These are phyloP conservation scores for Ceratopteris richardii DNA, from an alignment of 75 land plant species.

Conservation along the genomic window DNA sequence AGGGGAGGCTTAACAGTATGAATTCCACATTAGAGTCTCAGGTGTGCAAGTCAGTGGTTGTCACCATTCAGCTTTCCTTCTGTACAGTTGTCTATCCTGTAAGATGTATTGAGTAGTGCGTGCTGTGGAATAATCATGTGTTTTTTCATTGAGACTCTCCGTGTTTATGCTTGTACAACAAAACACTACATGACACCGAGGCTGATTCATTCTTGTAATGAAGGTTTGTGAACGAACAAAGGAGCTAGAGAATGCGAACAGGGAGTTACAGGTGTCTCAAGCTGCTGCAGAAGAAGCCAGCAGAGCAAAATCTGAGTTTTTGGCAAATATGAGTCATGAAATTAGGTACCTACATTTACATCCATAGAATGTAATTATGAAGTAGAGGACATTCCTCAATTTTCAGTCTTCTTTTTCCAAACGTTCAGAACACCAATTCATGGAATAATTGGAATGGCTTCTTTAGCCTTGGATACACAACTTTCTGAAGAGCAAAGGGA, in stretches of 20 bases:
- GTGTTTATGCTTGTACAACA: background rate
- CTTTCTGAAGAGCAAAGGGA: slow-evolving; percentile 29
- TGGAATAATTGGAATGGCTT: slow-evolving; percentile 31
- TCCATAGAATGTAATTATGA: background rate
- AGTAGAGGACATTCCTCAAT: slow-evolving; percentile 1
- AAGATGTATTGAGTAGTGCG: background rate
- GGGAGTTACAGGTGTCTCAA: slow-evolving; percentile 30
- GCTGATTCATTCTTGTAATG: background rate
- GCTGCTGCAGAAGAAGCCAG: slow-evolving; percentile 45
- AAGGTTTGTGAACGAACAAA: slow-evolving; percentile 32
- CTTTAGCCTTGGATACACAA: slow-evolving; percentile 24
- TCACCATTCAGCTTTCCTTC: too few relatives aligned
- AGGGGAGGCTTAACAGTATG: slow-evolving; percentile 20
- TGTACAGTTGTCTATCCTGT: too few relatives aligned
- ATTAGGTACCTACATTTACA: slow-evolving; percentile 15
- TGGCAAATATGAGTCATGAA: slow-evolving; percentile 47
- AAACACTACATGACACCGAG: background rate
- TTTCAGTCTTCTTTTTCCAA: background rate
- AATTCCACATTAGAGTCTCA: slow-evolving; percentile 23
- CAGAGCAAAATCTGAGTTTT: slow-evolving; percentile 39
- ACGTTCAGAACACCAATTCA: slow-evolving; percentile 25
- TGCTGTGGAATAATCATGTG: background rate
- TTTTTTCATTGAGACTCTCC: background rate
- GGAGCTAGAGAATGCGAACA: slow-evolving; percentile 33
- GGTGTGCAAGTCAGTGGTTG: slow-evolving; percentile 1